phyloP scores from a whole-genome alignment of 2,329 filamentous ascomycete genomes.

The Diaporthe sp. region DNA sequence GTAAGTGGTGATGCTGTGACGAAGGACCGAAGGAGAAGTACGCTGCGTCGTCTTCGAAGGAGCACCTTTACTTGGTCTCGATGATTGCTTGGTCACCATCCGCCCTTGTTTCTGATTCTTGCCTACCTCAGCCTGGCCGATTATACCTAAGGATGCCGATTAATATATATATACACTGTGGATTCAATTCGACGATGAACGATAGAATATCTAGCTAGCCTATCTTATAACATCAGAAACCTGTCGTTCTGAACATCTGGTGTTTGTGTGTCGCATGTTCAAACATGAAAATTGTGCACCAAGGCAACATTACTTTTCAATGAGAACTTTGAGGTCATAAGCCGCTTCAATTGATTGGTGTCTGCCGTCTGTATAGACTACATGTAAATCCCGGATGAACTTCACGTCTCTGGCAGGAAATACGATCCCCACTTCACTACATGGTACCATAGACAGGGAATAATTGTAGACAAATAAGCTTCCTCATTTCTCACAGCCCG shows the following conservation, averaged over 20 bases:
- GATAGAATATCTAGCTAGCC: conserved; percentile 1
- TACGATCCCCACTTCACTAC: neutral
- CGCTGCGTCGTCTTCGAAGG: neutral
- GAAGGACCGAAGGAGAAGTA: neutral
- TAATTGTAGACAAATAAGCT: too few species aligned
- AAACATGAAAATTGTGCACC: neutral
- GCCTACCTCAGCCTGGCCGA: too few species aligned
- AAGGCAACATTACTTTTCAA: too few species aligned
- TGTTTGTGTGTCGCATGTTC: neutral
- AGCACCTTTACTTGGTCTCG: neutral
- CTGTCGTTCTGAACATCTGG: too few species aligned
- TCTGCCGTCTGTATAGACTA: neutral
- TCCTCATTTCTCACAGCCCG: too few species aligned
- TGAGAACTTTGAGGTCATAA: neutral
- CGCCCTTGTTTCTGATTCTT: neutral
- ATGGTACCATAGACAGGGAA: too few species aligned
- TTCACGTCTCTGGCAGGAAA: neutral
- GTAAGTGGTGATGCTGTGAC: neutral
- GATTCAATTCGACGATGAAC: neutral
- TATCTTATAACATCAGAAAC: neutral
- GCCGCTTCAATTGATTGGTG: neutral
- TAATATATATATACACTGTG: neutral
- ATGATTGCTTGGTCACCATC: neutral
- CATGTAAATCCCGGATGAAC: too few species aligned
- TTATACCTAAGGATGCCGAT: neutral